Evolutionary conservation across 257 asterid genomes (phyloP).

Genomic region (Plantago elongata): DNA sequence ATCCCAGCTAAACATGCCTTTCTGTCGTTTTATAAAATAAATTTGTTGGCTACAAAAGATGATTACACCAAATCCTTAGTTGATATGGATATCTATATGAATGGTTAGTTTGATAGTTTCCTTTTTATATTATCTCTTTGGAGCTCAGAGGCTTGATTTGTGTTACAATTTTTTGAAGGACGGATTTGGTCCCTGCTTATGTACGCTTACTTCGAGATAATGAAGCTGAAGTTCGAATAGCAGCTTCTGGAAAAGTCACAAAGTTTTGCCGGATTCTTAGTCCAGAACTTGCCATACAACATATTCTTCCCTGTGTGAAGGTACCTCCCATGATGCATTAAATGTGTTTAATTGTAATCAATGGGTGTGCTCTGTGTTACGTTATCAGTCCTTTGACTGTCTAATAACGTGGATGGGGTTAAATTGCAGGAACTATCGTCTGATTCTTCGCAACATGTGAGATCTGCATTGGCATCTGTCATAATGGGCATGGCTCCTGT

Average conservation of each 20-base stretch:
- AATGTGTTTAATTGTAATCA: conserved; percentile 9
- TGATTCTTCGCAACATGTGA: conserved; percentile 94
- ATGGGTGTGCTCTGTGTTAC: conserved; percentile 11
- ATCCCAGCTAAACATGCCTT: too few relatives aligned
- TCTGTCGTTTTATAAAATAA: too few relatives aligned
- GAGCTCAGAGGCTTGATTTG: too few relatives aligned
- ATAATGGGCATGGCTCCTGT: conserved; percentile 99
- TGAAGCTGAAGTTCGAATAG: conserved; percentile 90
- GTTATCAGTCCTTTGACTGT: not conserved
- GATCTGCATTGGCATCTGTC: conserved; percentile 95
- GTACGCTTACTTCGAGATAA: conserved; percentile 87
- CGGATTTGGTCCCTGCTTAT: conserved; percentile 88
- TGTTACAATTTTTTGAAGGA: conserved; percentile 30
- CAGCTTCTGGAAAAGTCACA: conserved; percentile 92
- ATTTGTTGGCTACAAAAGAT: too few relatives aligned
- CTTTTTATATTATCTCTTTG: too few relatives aligned
- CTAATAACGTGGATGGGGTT: not conserved
- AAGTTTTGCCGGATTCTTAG: conserved; percentile 74
- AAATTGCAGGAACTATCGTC: conserved; percentile 82
- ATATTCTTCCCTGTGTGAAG: conserved; percentile 90
- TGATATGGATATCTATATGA: too few relatives aligned
- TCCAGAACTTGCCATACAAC: conserved; percentile 74
- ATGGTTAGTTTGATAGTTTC: too few relatives aligned
- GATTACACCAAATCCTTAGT: too few relatives aligned
- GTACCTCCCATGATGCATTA: conserved; percentile 24